Evolutionary conservation across 208 protist genomes (phyloP).

Genomic region (Crithidia brevicula): DNA sequence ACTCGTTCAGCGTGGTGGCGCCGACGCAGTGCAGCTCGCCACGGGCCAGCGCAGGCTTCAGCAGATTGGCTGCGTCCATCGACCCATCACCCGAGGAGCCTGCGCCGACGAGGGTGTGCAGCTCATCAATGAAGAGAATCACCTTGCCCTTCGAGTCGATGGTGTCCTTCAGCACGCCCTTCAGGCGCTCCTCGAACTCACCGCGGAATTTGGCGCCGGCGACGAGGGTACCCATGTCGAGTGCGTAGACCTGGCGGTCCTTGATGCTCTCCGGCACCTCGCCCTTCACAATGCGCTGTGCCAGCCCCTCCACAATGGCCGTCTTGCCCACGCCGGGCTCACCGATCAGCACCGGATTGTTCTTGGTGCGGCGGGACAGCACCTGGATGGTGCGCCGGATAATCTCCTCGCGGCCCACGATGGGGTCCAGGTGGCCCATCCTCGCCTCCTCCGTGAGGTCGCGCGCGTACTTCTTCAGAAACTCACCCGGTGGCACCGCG

Average conservation of each 20-base stretch:
- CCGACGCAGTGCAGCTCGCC: conserved; percentile 97
- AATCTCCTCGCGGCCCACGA: conserved; percentile 99
- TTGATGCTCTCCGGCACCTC: conserved; percentile 93
- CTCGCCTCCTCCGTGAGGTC: conserved; percentile 95
- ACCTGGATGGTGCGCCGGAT: conserved; percentile 98
- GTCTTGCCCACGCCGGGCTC: conserved; percentile 95
- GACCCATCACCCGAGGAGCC: conserved; percentile 92
- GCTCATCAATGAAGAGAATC: conserved; percentile 99
- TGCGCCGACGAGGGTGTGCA: conserved; percentile 98
- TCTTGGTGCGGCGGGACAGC: conserved; percentile 98
- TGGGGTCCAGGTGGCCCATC: conserved; percentile 96
- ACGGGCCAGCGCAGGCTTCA: conserved; percentile 98
- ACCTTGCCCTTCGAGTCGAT: conserved; percentile 93
- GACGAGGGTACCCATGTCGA: conserved; percentile 99
- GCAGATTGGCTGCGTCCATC: conserved; percentile 98
- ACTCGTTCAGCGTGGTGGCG: conserved; percentile 98
- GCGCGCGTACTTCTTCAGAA: conserved; percentile 96
- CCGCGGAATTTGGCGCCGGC: conserved; percentile 99
- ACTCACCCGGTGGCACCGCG: conserved; percentile 86
- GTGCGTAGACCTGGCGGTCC: conserved; percentile 85
- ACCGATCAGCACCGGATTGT: conserved; percentile 99
- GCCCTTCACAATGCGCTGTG: conserved; percentile 92
- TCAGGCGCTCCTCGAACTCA: conserved; percentile 99
- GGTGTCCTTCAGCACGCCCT: conserved; percentile 99
- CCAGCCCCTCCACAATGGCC: conserved; percentile 93